Conservation (phyloP, 305 asterid genomes). For the Fraxinus platypoda region DNA sequence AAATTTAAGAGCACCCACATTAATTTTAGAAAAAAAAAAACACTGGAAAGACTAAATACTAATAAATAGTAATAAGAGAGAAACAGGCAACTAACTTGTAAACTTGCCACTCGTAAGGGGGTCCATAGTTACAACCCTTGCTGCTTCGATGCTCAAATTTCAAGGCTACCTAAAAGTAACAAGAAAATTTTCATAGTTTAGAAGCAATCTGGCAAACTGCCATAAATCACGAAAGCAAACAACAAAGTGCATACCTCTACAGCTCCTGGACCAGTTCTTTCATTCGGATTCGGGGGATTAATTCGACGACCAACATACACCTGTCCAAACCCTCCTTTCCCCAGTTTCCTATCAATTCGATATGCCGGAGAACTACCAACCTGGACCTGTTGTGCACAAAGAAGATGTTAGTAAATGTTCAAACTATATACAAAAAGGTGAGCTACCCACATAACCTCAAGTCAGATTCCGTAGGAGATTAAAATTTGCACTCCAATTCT, state of each 20-base stretch:
- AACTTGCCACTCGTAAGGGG: constrained; percentile 81
- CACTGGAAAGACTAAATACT: not conserved
- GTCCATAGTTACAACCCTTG: constrained; percentile 70
- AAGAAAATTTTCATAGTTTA: not conserved
- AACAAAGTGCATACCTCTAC: constrained; percentile 43
- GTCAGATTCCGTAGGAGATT: not conserved
- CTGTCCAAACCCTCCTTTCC: constrained; percentile 89
- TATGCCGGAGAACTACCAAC: constrained; percentile 70
- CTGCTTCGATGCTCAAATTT: constrained; percentile 74
- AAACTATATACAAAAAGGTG: not conserved
- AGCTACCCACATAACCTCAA: constrained; percentile 1
- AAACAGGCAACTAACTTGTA: constrained; percentile 44
- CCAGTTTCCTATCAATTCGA: constrained; percentile 57
- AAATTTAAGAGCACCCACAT: not conserved
- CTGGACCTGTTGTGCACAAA: constrained; percentile 50
- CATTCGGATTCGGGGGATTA: constrained; percentile 48
- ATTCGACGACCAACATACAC: constrained; percentile 72
- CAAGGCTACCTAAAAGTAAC: constrained; percentile 59
- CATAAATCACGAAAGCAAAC: not conserved
- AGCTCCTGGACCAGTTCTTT: constrained; percentile 69
- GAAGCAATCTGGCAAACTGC: not conserved
- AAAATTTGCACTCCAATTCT: not conserved
- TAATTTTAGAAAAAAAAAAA: not conserved
- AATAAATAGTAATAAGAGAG: not conserved
- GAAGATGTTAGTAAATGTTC: constrained; percentile 7